Evolutionary conservation across 768 basidiomycete genomes (phyloP), one percentile per base, ranked within the genome.

Genomic region (Hericium alpestre): DNA sequence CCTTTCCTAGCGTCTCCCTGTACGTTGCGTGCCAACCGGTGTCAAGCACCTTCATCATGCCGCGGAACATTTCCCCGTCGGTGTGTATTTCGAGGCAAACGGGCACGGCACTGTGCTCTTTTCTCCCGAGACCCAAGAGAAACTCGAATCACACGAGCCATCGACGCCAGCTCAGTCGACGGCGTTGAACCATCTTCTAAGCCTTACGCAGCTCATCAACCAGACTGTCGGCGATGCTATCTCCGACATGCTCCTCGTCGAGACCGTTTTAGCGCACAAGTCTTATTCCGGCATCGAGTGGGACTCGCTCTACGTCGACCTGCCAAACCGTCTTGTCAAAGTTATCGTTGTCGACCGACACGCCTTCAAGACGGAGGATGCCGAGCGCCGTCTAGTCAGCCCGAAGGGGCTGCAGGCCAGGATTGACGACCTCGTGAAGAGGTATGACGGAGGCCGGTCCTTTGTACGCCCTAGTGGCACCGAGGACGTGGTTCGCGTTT

Each of bases 31-130:
- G 7, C 77, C 92, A 2, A 99, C 96, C 15, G 96, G 96, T 25
- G 96, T 99, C 59, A 99, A 99, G 71, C 90, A 98, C 68, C 81
- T 98, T 51, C 96, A 99, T 68, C 94, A 97, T 66, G 96, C 94
- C 15, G 96, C 96, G 11, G 91, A 94, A 65, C 82, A 84, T 65
- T 98, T 86, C 71, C 81, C 92, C 67, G 79, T 99, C 56, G 96
- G 96, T n/a, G 91, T 99, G 48, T 99, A 99, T 73, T 99, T 99
- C 65, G 96, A 99, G 70, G 96, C 96, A 38, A 99, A 99, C 68
- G 96, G 96, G 2, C 96, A 99, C 64, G 96, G 96, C 37, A 99
- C 96, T 2, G 92, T 98, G 50, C 71, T 98, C 56, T 98, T 99
- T 74, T 97, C 96, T 12, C 80, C 78, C 7, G 69, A 78, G 18